phyloP scores from a whole-genome alignment of 2,329 filamentous ascomycete genomes.

The Ascochyta lentis region DNA sequence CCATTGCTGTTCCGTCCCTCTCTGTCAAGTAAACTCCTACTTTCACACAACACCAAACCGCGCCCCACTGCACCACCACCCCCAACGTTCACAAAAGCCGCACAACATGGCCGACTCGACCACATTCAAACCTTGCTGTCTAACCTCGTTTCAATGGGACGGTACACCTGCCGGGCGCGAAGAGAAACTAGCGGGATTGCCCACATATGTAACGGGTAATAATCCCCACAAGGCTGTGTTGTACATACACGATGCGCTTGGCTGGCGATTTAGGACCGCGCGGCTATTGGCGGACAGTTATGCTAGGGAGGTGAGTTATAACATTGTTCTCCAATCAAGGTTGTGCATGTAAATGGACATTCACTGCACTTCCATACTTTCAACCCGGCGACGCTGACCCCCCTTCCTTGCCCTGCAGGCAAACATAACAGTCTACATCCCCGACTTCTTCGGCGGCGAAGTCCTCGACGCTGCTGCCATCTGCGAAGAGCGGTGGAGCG shows the following conservation, averaged over 20 bases:
- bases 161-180: slow-evolving; percentile 46
- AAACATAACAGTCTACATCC: slow-evolving; percentile 53
- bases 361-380: too few relatives aligned
- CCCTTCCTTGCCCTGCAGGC: slow-evolving; percentile 11
- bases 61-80: too few relatives aligned
- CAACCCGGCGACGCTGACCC: background rate
- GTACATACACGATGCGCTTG: slow-evolving; percentile 51
- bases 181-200: slow-evolving; percentile 38
- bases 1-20: too few relatives aligned
- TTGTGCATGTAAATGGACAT: too few relatives aligned
- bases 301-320: slow-evolving; percentile 35
- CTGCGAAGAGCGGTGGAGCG: slow-evolving; percentile 13
- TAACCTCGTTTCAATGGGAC: slow-evolving; percentile 43
- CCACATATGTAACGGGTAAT: slow-evolving; percentile 51
- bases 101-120: background rate
- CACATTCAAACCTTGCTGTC: slow-evolving; percentile 29
- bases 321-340: too few relatives aligned
- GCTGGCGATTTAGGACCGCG: slow-evolving; percentile 52
- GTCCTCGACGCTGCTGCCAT: slow-evolving; percentile 13
- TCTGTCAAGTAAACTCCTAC: too few relatives aligned
- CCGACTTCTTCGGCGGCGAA: slow-evolving; percentile 48
- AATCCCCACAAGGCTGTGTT: slow-evolving; percentile 48
- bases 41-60: too few relatives aligned
- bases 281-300: slow-evolving; percentile 55
- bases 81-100: background rate